Base-by-base conservation (phyloP, 2,329 filamentous ascomycete species). In the Pseudonectria foliicola region DNA sequence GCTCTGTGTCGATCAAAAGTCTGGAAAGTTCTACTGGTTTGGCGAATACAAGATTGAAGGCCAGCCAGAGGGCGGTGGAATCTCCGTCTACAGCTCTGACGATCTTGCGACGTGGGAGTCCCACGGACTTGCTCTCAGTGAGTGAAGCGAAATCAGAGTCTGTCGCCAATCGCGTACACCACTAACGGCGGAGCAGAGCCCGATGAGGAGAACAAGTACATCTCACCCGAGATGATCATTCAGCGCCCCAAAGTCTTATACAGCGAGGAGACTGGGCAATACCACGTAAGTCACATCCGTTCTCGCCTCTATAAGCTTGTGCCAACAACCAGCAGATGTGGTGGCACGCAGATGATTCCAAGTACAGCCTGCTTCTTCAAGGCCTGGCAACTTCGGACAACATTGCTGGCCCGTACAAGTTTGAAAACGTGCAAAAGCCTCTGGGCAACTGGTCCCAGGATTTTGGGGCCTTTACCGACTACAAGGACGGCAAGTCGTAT, bases 391-490 rank as follows among this genome's bases (percentile, higher is more conserved):
- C 66, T 2, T 64, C 73, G 1, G 66, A 73, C 35, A 67, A 63
- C 18, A 68, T 73, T 35, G 61, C 59, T 0, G 73, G 73, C 0
- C 73, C 73, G 0, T 77, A 77, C 49, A 62, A 48, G 2, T 77
- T 76, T 38, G 59, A 73, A 11, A 63, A 70, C 27, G 75, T 71
- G 1, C 69, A 66, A 0, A 58, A 66, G 0, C 75, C 75, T 0
- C 64, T 78, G 0, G 74, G 74, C 2, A 79, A 78, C 51, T 78
- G 74, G 75, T 76, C 71, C 0, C 75, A 79, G 43, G 75, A 79
- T 36, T 79, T 76, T 29, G 75, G 75, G 8, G 59, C 77, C 14
- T 78, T 79, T 42, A 73, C 70, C 4, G 75, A 79, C 45, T 72
- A 72, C 54, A 76, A 75, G 38, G 66, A 74, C 27, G 71, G 72